phyloP scores from a whole-genome alignment of 352 stramenopile genomes.

The Phytophthora pseudosyringae region DNA sequence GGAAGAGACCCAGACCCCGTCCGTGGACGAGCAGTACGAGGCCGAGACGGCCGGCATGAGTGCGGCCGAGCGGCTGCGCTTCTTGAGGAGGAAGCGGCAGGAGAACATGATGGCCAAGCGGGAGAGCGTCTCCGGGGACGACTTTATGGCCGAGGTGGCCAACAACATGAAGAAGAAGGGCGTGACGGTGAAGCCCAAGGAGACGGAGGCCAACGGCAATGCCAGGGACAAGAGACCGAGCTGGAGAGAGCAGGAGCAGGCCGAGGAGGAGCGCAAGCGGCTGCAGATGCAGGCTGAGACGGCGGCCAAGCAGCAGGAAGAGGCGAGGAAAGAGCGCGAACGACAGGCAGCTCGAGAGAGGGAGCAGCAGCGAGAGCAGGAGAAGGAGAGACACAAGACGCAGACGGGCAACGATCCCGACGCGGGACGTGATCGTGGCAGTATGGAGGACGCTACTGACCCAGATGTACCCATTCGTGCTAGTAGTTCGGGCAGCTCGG shows the following conservation, averaged over 20 bases:
- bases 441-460: neutral
- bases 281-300: conserved; percentile 40
- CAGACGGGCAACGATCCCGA: too few species aligned
- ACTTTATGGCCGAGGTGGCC: conserved; percentile 73
- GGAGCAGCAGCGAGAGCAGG: conserved; percentile 32
- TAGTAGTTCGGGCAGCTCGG: neutral
- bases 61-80: conserved; percentile 64
- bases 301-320: conserved; percentile 36
- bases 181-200: conserved; percentile 15
- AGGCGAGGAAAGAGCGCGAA: conserved; percentile 30
- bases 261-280: conserved; percentile 43
- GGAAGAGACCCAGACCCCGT: conserved; percentile 11
- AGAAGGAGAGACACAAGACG: conserved; percentile 20
- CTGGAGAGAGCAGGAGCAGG: conserved; percentile 43
- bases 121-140: conserved; percentile 52
- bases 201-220: conserved; percentile 14
- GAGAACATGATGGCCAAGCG: conserved; percentile 60
- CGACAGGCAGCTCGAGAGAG: conserved; percentile 35
- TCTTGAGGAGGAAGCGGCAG: conserved; percentile 66
- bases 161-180: conserved; percentile 81
- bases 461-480: neutral
- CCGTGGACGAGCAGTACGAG: conserved; percentile 55
- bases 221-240: conserved; percentile 19
- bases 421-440: neutral
- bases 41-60: conserved; percentile 67